Percentiles rank a stretch among this genome's conserved stretches.
Evolutionary conservation across 495 filamentous ascomycete genomes (phyloP).

Genomic region (Trichoderma virens): DNA sequence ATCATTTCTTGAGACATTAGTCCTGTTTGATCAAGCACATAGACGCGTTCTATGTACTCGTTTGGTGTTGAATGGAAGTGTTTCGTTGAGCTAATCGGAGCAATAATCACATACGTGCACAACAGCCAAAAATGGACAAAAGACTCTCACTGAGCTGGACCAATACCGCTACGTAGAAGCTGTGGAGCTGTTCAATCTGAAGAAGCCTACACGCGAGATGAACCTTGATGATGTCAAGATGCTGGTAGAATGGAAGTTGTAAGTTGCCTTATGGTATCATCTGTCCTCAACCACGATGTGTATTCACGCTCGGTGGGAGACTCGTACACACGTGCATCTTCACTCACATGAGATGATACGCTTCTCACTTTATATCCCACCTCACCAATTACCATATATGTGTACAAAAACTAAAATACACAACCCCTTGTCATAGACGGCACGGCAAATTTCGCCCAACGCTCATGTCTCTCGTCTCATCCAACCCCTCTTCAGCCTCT

Average conservation of each 20-base stretch:
- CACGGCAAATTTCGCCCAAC: conserved; percentile 66
- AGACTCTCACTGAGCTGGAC: conserved; percentile 40
- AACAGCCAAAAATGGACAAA: conserved; percentile 34
- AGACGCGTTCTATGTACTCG: too few relatives aligned
- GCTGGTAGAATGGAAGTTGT: conserved; percentile 77
- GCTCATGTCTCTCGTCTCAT: conserved; percentile 33
- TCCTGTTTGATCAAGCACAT: background rate
- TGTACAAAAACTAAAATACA: background rate
- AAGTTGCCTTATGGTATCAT: conserved; percentile 20
- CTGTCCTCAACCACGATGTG: too few relatives aligned
- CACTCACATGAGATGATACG: background rate
- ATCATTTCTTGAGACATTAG: conserved; percentile 8
- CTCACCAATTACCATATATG: background rate
- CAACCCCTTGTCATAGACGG: conserved; percentile 32
- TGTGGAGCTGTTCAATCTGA: conserved; percentile 27
- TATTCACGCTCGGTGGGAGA: too few relatives aligned
- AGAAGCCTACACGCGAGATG: conserved; percentile 23
- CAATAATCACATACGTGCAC: background rate
- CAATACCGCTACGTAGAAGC: conserved; percentile 40
- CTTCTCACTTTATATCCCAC: background rate
- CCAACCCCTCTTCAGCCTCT: conserved; percentile 1
- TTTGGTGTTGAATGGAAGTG: too few relatives aligned
- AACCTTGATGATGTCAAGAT: conserved; percentile 35
- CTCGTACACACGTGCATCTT: background rate
- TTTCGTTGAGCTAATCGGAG: conserved; percentile 10